phyloP scores from a whole-genome alignment of 2,329 filamentous ascomycete species.

The Microdochium nivale region DNA sequence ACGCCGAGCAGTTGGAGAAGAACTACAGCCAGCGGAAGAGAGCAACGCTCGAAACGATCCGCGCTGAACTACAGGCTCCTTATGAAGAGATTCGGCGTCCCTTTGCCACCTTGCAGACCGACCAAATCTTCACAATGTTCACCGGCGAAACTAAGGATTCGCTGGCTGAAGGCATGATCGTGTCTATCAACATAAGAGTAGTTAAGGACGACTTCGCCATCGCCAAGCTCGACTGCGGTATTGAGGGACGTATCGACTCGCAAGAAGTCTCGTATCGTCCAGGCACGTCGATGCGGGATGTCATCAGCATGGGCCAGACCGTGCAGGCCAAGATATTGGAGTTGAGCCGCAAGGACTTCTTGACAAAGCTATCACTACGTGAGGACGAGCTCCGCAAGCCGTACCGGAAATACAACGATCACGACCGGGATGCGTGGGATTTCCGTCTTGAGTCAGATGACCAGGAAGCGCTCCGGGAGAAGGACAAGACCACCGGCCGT shows the following conservation, averaged over 20 bases:
- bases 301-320: slow-evolving; percentile 74
- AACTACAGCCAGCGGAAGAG: slow-evolving; percentile 94
- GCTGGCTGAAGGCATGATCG: slow-evolving; percentile 81
- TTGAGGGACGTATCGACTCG: slow-evolving; percentile 80
- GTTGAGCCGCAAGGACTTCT: slow-evolving; percentile 78
- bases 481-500: slow-evolving; percentile 76
- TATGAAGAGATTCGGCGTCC: slow-evolving; percentile 89
- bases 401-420: slow-evolving; percentile 60
- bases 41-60: slow-evolving; percentile 91
- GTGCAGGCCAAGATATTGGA: slow-evolving; percentile 81
- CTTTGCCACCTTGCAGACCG: slow-evolving; percentile 60
- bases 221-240: slow-evolving; percentile 85
- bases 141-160: slow-evolving; percentile 87
- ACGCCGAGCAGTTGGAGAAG: slow-evolving; percentile 87
- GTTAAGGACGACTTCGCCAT: slow-evolving; percentile 91
- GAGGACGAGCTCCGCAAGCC: slow-evolving; percentile 73
- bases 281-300: slow-evolving; percentile 55
- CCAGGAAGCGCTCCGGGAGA: slow-evolving; percentile 74
- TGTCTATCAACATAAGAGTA: slow-evolving; percentile 79
- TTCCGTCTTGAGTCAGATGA: slow-evolving; percentile 72
- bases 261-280: slow-evolving; percentile 71
- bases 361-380: slow-evolving; percentile 73
- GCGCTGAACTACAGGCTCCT: slow-evolving; percentile 82
- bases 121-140: slow-evolving; percentile 92
- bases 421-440: slow-evolving; percentile 79